phyloP scores from a whole-genome alignment of 768 basidiomycete species.

The Kwoniella sp. region DNA sequence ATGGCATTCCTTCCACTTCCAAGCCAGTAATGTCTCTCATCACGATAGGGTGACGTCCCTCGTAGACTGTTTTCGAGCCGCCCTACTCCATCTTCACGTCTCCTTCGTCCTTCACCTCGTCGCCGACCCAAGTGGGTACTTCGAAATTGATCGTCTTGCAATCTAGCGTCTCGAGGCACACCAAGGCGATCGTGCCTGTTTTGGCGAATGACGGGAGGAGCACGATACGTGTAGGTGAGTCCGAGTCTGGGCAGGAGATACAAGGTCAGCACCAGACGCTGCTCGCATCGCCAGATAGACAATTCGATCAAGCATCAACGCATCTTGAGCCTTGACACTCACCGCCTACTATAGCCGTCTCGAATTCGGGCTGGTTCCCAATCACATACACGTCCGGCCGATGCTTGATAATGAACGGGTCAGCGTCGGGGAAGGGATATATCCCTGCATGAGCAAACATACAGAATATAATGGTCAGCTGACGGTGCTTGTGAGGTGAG shows the following conservation, averaged over 20 bases:
- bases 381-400: constrained; percentile 88
- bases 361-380: constrained; percentile 86
- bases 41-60: too few species aligned
- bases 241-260: constrained; percentile 38
- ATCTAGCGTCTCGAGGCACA: constrained; percentile 76
- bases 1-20: too few species aligned
- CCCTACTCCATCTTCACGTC: constrained; percentile 41
- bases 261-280: not conserved
- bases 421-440: constrained; percentile 82
- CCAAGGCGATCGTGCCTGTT: constrained; percentile 74
- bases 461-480: constrained; percentile 5
- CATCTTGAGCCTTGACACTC: constrained; percentile 25
- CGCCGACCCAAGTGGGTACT: constrained; percentile 51
- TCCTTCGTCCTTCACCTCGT: constrained; percentile 23
- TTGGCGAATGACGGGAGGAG: constrained; percentile 78
- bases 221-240: constrained; percentile 64
- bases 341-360: constrained; percentile 67
- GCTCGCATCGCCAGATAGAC: not conserved
- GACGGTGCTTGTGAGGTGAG: not conserved
- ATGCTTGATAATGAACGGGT: constrained; percentile 85
- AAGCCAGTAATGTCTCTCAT: too few species aligned
- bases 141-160: constrained; percentile 53
- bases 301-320: not conserved
- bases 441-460: constrained; percentile 66
- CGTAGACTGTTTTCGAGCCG: too few species aligned